These are phyloP conservation scores for Syzygium aromaticum DNA, from an alignment of 345 rosid species.

Conservation along the genomic window DNA sequence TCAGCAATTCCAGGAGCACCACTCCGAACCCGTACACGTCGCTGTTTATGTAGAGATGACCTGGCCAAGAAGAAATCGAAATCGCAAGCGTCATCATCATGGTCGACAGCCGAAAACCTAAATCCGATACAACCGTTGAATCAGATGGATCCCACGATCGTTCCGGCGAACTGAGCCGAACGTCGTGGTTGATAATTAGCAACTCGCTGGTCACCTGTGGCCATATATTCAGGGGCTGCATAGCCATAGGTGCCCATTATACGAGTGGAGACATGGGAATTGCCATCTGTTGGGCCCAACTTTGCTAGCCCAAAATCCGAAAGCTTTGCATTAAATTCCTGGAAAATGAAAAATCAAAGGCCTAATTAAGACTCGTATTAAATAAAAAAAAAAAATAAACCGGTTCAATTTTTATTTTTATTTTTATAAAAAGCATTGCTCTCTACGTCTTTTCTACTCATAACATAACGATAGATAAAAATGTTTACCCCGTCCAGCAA, in stretches of 20 bases:
- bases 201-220: constrained; percentile 41
- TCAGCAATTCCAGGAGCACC: constrained; percentile 61
- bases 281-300: constrained; percentile 58
- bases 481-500: constrained; percentile 57
- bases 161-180: not conserved
- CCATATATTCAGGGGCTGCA: constrained; percentile 82
- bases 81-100: too few species aligned
- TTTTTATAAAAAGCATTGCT: not conserved
- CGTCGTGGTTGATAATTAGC: not conserved
- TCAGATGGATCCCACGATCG: not conserved
- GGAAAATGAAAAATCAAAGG: not conserved
- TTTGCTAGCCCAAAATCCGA: constrained; percentile 87
- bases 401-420: not conserved
- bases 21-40: constrained; percentile 91
- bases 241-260: constrained; percentile 80
- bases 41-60: constrained; percentile 72
- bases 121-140: not conserved
- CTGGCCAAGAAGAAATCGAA: constrained; percentile 8
- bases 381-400: not conserved
- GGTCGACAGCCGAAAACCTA: too few species aligned
- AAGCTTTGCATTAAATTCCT: constrained; percentile 66
- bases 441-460: not conserved
- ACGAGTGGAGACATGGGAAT: constrained; percentile 60
- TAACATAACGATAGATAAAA: not conserved
- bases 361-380: not conserved